phyloP scores from a whole-genome alignment of 257 asterid species.

The Scutellaria barbata region DNA sequence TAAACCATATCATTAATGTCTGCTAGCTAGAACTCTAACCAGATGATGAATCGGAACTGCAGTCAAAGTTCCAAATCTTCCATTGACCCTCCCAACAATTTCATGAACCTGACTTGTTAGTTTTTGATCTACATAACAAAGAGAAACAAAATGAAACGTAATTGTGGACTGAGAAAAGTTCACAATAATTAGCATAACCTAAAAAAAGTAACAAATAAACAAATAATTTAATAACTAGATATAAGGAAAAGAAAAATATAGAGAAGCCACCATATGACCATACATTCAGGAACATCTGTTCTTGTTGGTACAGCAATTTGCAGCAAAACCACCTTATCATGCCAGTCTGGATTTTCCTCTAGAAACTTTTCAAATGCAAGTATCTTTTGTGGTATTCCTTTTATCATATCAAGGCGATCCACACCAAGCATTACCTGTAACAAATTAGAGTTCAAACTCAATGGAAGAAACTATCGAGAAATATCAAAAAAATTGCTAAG shows the following conservation, averaged over 20 bases:
- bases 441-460: conserved; percentile 18
- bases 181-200: conserved; percentile 4
- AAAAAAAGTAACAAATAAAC: background rate
- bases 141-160: conserved; percentile 28
- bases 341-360: conserved; percentile 84
- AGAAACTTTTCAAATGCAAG: conserved; percentile 93
- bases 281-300: conserved; percentile 97
- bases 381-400: conserved; percentile 95
- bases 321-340: conserved; percentile 88
- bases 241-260: conserved; percentile 18
- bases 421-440: conserved; percentile 93
- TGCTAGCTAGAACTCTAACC: conserved; percentile 52
- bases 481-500: conserved; percentile 12
- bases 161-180: conserved; percentile 26
- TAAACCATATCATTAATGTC: background rate
- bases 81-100: conserved; percentile 97
- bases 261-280: conserved; percentile 39
- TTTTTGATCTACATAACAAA: conserved; percentile 70
- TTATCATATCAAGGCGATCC: conserved; percentile 96
- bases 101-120: conserved; percentile 99
- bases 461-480: conserved; percentile 13
- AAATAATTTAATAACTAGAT: background rate
- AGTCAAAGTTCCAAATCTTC: conserved; percentile 86
- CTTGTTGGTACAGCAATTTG: conserved; percentile 99
- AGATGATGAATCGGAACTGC: conserved; percentile 98